Base-by-base conservation (phyloP, 2,329 filamentous ascomycete species). In the Diaporthe ampelina region DNA sequence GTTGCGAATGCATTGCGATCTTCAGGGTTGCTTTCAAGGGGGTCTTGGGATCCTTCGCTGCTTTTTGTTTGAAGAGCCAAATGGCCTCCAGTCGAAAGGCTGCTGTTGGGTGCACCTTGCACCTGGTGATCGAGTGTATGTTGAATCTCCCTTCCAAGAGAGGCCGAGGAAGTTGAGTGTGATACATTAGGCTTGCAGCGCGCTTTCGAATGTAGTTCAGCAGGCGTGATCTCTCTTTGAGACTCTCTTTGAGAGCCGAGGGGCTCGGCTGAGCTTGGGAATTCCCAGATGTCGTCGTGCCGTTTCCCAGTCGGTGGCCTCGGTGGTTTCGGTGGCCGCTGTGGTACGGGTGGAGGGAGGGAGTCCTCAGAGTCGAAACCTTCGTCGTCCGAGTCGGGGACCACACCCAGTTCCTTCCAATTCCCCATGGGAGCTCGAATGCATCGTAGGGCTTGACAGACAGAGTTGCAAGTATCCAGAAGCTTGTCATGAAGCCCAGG, bases 361-460 rank as follows among this genome's bases (percentile, higher is more conserved):
- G 78, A 81, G 76, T 82, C 81, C 70, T 84, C 80, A 72, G 80
- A 83, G 75, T 84, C 82, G 77, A 83, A 80, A 5, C 80, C 81
- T 80, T 85, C 84, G 77, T 85, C 84, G 78, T 85, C 84, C 78
- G 84, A 85, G 78, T 85, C 84, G 61, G 84, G 84, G 78, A 85
- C 84, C 79, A 84, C 83, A 79, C 84, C 84, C 81, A 83, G 79
- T 80, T 83, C 82, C 82, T 84, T 84, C 84, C 84, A 85, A 78
- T 81, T 83, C 77, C 80, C 82, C 84, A 85, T 85, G 78, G 77
- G 75, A 74, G 58, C 78, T 69, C 70, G 56, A 58, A 74, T 74
- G 48, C 74, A 75, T 75, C 54, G 61, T 75, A 74, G 43, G 56
- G 15, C 45, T 70, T 59, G 52, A 63, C 43, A 32, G 37, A 40